Evolutionary conservation across 192 early-diverging fungal species (phyloP).

Genomic region (Backusella tarrabulga): DNA sequence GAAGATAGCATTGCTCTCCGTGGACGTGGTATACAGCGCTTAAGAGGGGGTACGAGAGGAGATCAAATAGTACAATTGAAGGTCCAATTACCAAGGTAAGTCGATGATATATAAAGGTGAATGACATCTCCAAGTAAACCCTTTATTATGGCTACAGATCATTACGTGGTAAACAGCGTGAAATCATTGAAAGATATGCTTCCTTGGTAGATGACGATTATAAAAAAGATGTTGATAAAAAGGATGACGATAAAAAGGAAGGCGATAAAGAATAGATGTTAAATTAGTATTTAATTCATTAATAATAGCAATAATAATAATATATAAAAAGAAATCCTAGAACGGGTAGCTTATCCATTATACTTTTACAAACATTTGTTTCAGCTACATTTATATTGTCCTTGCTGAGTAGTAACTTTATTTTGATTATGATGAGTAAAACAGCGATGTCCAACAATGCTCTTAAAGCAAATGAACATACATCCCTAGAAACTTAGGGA

Average conservation of each 20-base stretch:
- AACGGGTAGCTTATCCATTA: not conserved
- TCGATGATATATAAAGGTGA: not conserved
- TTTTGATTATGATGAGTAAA: too few species aligned
- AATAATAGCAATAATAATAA: too few species aligned
- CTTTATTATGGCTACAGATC: conserved; percentile 14
- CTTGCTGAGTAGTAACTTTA: not conserved
- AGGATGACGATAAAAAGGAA: not conserved
- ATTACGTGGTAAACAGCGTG: conserved; percentile 48
- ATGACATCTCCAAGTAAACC: not conserved
- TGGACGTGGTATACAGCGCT: conserved; percentile 68
- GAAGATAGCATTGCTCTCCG: conserved; percentile 78
- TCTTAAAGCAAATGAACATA: too few species aligned
- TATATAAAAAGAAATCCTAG: not conserved
- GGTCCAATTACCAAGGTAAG: conserved; percentile 71
- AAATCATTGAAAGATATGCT: conserved; percentile 61
- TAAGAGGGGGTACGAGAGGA: conserved; percentile 62
- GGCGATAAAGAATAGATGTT: not conserved
- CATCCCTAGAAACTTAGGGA: too few species aligned
- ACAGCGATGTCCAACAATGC: too few species aligned
- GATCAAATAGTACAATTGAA: conserved; percentile 91
- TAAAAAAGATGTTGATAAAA: not conserved
- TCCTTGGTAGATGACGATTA: conserved; percentile 35
- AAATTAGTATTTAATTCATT: not conserved
- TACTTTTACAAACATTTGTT: not conserved
- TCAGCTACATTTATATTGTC: too few species aligned